Evolutionary conservation across 352 stramenopile genomes (phyloP), one percentile per base, ranked within the genome.

Genomic region (Halophytophthora batemanensis): DNA sequence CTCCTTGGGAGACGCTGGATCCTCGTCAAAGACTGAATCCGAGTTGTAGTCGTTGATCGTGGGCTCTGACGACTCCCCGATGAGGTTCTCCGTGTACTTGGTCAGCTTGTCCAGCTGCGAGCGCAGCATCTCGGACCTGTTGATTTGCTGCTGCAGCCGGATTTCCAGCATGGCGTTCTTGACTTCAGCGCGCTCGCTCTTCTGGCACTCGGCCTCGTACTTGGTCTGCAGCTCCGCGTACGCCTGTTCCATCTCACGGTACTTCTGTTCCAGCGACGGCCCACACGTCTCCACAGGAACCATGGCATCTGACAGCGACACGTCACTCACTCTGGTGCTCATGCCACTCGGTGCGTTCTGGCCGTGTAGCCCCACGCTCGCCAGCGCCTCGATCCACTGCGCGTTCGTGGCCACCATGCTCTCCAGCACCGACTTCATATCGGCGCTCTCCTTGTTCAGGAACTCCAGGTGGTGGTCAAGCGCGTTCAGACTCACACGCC

Each of bases 341-440:
- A 37, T 54, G 14, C n/a, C n/a, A n/a, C n/a, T n/a, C n/a, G n/a
- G n/a, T n/a, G 45, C 34, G 8, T 53, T 28, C 40, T 54, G 50
- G 47, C 43, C 42, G 6, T 53, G 37, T 31, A 70, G 50, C 46
- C 64, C 53, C 23, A 43, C 69, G 53, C 56, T 67, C 22, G 64
- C 61, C 3, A 85, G 59, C 35, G 77, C 65, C 48, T 77, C 70
- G 43, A 90, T 86, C 77, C 77, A 90, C 18, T 83, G 74, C 17
- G 77, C 64, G 54, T 90, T 90, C 21, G 74, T 87, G 21, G 67
- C 76, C 37, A 90, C 74, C 77, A 87, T 87, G 23, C 67, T 77
- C 40, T 90, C 74, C 2, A 90, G 44, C 29, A 81, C 45, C 5
- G 56, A 57, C 61, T 81, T 86, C 77, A 90, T 90, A 23, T 86